Evolutionary conservation across 768 basidiomycete species (phyloP).

Genomic region (Boletus sp.): DNA sequence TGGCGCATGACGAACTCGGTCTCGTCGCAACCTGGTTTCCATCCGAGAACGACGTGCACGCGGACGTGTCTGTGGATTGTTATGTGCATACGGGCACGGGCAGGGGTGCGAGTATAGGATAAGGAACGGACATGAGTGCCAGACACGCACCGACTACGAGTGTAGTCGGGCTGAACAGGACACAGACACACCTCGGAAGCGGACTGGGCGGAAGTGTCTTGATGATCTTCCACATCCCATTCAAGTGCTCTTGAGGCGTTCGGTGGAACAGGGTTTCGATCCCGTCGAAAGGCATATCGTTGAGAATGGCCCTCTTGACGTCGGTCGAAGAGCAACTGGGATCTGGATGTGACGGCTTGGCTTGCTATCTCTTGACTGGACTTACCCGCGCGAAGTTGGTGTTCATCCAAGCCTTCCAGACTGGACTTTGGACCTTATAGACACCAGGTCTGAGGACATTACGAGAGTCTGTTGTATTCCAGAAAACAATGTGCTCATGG

Average conservation of each 20-base stretch:
- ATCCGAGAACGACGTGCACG: slow-evolving; percentile 30
- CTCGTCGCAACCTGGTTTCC: slow-evolving; percentile 29
- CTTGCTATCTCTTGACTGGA: not conserved
- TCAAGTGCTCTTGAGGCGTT: slow-evolving; percentile 22
- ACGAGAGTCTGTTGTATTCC: slow-evolving; percentile 3
- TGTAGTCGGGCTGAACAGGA: not conserved
- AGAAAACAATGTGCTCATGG: slow-evolving; percentile 13
- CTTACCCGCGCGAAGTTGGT: not conserved
- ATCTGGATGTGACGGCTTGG: not conserved
- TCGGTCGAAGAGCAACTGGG: not conserved
- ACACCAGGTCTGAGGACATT: not conserved
- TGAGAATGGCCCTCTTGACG: not conserved
- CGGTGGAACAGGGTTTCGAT: slow-evolving; percentile 9
- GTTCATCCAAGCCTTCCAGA: not conserved
- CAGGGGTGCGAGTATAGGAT: not conserved
- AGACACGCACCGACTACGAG: not conserved
- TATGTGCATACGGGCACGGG: too few species aligned
- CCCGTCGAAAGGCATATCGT: slow-evolving; percentile 8
- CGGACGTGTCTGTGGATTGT: slow-evolving; percentile 23
- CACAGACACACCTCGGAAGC: slow-evolving; percentile 13
- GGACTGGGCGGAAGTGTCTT: slow-evolving; percentile 16
- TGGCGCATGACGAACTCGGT: slow-evolving; percentile 26
- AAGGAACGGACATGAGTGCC: not conserved
- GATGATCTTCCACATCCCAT: slow-evolving; percentile 23
- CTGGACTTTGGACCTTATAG: too few species aligned